Evolutionary conservation across 768 basidiomycete species (phyloP).

Genomic region (Mycena rebaudengoi): DNA sequence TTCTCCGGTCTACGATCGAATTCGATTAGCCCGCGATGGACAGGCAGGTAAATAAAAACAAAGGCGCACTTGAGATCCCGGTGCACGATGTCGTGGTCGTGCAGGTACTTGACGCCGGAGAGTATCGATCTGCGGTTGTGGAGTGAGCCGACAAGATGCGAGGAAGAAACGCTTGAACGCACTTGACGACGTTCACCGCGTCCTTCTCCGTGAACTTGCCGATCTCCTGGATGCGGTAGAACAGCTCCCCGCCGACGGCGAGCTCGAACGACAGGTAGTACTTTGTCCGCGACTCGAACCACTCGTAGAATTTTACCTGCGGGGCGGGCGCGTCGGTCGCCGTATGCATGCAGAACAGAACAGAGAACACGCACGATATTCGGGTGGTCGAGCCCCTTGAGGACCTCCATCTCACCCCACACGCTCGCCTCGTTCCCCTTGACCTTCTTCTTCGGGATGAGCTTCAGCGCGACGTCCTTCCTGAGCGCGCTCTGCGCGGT

Average conservation of each 20-base stretch:
- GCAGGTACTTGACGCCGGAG: constrained; percentile 89
- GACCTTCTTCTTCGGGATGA: constrained; percentile 95
- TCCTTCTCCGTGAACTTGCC: constrained; percentile 96
- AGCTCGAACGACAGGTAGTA: constrained; percentile 97
- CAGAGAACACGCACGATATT: constrained; percentile 74
- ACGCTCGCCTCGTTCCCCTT: constrained; percentile 90
- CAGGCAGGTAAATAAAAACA: neutral
- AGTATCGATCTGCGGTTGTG: constrained; percentile 74
- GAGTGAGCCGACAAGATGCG: neutral
- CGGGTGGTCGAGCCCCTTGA: constrained; percentile 89
- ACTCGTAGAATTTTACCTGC: constrained; percentile 95
- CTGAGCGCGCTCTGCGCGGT: constrained; percentile 42
- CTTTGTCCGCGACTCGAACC: constrained; percentile 94
- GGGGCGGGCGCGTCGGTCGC: neutral
- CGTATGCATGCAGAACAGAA: neutral
- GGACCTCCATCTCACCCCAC: constrained; percentile 93
- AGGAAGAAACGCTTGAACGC: constrained; percentile 32
- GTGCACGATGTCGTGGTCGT: constrained; percentile 93
- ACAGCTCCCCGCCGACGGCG: constrained; percentile 93
- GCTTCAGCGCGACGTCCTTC: constrained; percentile 86
- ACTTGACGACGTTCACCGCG: constrained; percentile 81
- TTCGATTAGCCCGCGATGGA: neutral
- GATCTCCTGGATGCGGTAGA: constrained; percentile 82
- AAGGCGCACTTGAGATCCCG: constrained; percentile 86
- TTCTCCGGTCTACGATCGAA: constrained; percentile 81